Evolutionary conservation across 441 rosid species (phyloP).

Genomic region (Arabidopsis hybrid): DNA sequence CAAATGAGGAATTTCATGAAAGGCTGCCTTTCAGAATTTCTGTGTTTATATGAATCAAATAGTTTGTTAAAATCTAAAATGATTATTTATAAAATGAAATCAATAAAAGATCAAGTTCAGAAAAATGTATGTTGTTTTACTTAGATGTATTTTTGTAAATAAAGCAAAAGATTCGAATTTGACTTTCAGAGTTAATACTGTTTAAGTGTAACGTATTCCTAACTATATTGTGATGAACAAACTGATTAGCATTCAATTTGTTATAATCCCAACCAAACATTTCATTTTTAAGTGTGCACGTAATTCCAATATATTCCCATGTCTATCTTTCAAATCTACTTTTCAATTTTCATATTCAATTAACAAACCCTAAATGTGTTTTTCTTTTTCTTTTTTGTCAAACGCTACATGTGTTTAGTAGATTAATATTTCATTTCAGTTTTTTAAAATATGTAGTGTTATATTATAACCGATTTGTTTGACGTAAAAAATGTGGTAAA

Average conservation of each 20-base stretch:
- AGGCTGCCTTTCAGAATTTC: not conserved
- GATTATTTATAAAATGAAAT: not conserved
- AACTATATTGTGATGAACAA: slow-evolving; percentile 23
- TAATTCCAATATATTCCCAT: slow-evolving; percentile 23
- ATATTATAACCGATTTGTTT: slow-evolving; percentile 33
- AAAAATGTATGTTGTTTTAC: not conserved
- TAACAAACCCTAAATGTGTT: not conserved
- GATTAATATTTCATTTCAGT: slow-evolving; percentile 5
- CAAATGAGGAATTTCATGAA: not conserved
- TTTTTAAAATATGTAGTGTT: no score
- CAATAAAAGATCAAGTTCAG: not conserved
- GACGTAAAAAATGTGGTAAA: slow-evolving; percentile 20
- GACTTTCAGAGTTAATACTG: slow-evolving; percentile 33
- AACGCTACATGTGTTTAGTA: slow-evolving; percentile 1
- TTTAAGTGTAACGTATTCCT: slow-evolving; percentile 36
- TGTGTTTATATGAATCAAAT: not conserved
- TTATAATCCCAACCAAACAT: slow-evolving; percentile 29
- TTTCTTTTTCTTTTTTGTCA: not conserved
- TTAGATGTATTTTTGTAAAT: not conserved
- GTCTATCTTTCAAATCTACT: slow-evolving; percentile 1
- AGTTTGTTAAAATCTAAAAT: not conserved
- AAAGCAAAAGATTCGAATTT: slow-evolving; percentile 31
- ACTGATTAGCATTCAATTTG: slow-evolving; percentile 7
- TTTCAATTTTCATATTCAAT: not conserved
- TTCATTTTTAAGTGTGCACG: slow-evolving; percentile 40